Evolutionary conservation across 768 basidiomycete species (phyloP), one percentile per base, ranked within the genome.

Genomic region (Kwoniella botswanensis): DNA sequence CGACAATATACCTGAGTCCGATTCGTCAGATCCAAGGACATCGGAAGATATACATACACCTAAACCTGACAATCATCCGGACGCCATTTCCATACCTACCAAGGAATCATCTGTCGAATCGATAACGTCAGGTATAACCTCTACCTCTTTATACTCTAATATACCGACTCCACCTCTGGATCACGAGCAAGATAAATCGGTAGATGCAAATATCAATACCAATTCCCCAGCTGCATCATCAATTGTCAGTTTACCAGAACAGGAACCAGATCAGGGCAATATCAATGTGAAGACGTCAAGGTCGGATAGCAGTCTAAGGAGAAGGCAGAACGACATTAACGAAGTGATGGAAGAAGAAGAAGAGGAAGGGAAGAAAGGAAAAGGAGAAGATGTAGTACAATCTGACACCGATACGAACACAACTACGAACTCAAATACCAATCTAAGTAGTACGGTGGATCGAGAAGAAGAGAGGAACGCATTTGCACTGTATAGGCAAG

Each of bases 151-250:
- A 41, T 63, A 55, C 43, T 61, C 63, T 12, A 29, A 22, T 17
- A 57, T 21, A 29, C 57, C 63, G 24, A 70, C 63, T 44, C 68
- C 62, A 13, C 63, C 68, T 5, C 24, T 62, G 41, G 62, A 58
- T 24, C 6, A 52, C 52, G 67, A 68, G 12, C 9, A 35, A 17
- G 57, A 29, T 65, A 26, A 18, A 24, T 65, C 53, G 12, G 50
- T 26, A 24, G 54, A 43, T 21, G 42, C 53, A 4, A 44, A 21
- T 17, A 61, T n/a, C 6, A 35, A 54, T 43, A 29, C 9, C 21
- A 58, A 44, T 22, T 70, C 68, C 7, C 68, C 68, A 22, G 62
- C 68, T 4, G 26, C 62, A 5, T 63, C 68, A 22, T 70, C 68
- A 3, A 26, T 70, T 42, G n/a, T 70, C n/a, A 64, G 63, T 17